Base-by-base conservation (phyloP, 2,329 filamentous ascomycete genomes). In the Ciborinia camelliae region DNA sequence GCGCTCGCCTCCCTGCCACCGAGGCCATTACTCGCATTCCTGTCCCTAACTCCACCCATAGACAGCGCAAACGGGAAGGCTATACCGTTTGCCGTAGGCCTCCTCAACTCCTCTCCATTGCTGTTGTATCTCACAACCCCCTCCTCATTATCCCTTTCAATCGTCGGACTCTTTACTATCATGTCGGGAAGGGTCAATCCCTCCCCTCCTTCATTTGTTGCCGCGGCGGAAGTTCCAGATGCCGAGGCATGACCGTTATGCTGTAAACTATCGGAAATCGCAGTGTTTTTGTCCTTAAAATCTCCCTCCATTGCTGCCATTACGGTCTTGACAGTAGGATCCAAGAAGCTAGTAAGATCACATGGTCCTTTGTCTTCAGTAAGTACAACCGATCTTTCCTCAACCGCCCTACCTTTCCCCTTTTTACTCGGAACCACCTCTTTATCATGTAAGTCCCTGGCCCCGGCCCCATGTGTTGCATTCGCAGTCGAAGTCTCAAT, bases 381-480 rank as follows among this genome's bases (percentile, higher is more conserved):
- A 18, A n/a, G 7, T n/a, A 20, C 41, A 43, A 7, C 41, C 15
- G 18, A n/a, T 4, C 7, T 43, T 43, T 43, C 41, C 1, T n/a
- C 41, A 43, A 20, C 41, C 41, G 7, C 8, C 18, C 18, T 20
- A 6, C 18, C 76, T 76, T 57, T 76, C 80, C 14, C 79, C 20
- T n/a, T n/a, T n/a, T n/a, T n/a, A n/a, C n/a, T n/a, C n/a, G n/a
- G n/a, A 26, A 14, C 26, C 18, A 10, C 26, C 10, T 57, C 9
- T 1, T 54, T 70, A 32, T 72, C 71, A 32, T 69, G 30, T 1
- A 73, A 43, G 3, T 67, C 52, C 51, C 71, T 77, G 0, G 81
- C 79, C 2, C 79, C 80, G 48, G 79, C 72, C 1, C 79, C 81
- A 43, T 83, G 79, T 3, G 72, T 75, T 1, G 72, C 74, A 5